Base-by-base conservation (phyloP, 2,329 filamentous ascomycete genomes). In the Lachnellula suecica region DNA sequence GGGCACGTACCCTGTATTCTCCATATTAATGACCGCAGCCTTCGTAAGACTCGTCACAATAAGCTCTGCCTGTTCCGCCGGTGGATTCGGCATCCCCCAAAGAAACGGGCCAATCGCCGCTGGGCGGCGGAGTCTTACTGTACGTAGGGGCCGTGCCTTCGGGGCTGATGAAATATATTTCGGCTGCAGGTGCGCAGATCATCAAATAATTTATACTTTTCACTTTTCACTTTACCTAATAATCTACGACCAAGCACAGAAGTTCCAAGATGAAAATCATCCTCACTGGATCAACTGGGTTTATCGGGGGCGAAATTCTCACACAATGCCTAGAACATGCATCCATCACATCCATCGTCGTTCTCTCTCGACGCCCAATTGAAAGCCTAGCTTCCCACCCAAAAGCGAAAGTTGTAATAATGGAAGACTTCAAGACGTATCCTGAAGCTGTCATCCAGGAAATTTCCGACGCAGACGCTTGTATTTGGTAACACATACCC, bases 211-310 rank as follows among this genome's bases (percentile, higher is more conserved):
- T n/a, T n/a, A n/a, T n/a, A n/a, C n/a, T n/a, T n/a, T n/a, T n/a
- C n/a, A n/a, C n/a, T n/a, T n/a, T n/a, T n/a, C n/a, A n/a, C n/a
- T n/a, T n/a, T n/a, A n/a, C n/a, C n/a, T n/a, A n/a, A n/a, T n/a
- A n/a, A n/a, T n/a, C n/a, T n/a, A n/a, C n/a, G n/a, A 35, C 31
- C 13, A 10, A 34, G 4, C 1, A 34, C 4, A 35, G 13, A 13
- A 35, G 13, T 35, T 25, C n/a, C 19, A 51, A 53, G 10, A 84
- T 85, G 81, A 83, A 84, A 63, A 70, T 85, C 60, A 76, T 86
- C 53, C 69, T 86, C 27, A 74, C 78, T 5, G 82, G 82, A 46
- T 72, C 72, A 22, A 85, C 81, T 19, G 82, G 83, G 58, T 75
- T 76, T 60, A 73, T 83, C 51, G 82, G 82, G 49, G 62, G 69